Conservation (phyloP, 2,329 filamentous ascomycete species). For the Diaporthe helianthi region DNA sequence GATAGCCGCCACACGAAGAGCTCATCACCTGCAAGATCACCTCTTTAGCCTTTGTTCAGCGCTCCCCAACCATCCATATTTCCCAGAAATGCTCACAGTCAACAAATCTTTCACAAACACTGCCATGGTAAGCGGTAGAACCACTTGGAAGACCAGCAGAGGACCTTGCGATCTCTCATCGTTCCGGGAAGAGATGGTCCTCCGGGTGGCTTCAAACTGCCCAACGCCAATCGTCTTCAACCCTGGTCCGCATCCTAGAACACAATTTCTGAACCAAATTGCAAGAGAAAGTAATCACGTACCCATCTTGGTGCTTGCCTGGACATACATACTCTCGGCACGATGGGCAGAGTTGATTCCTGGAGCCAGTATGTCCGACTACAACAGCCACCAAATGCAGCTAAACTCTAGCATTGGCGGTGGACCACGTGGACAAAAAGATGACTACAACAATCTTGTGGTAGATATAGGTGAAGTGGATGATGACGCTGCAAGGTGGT, state of each 20-base stretch:
- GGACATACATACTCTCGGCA: constrained; percentile 43
- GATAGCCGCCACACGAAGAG: constrained; percentile 34
- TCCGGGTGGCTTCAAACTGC: constrained; percentile 35
- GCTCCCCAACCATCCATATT: constrained; percentile 37
- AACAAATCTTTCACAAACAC: constrained; percentile 38
- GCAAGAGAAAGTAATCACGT: constrained; percentile 35
- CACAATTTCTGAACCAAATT: constrained; percentile 30
- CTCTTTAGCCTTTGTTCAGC: constrained; percentile 32
- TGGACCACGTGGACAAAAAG: background rate
- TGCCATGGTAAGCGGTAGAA: constrained; percentile 36
- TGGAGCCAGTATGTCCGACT: constrained; percentile 36
- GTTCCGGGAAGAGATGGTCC: constrained; percentile 38
- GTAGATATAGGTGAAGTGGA: constrained; percentile 40
- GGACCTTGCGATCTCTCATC: constrained; percentile 37
- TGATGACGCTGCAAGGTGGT: constrained; percentile 42
- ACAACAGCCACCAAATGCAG: constrained; percentile 34
- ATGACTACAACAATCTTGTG: background rate
- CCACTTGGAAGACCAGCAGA: constrained; percentile 36
- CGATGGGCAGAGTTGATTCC: constrained; percentile 43
- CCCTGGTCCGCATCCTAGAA: constrained; percentile 26
- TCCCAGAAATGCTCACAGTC: constrained; percentile 37
- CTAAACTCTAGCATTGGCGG: background rate
- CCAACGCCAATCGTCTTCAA: constrained; percentile 33
- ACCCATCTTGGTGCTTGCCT: constrained; percentile 40
- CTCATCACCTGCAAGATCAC: constrained; percentile 9